Conservation (phyloP, 352 stramenopile genomes). For the Globisporangium alternatum region DNA sequence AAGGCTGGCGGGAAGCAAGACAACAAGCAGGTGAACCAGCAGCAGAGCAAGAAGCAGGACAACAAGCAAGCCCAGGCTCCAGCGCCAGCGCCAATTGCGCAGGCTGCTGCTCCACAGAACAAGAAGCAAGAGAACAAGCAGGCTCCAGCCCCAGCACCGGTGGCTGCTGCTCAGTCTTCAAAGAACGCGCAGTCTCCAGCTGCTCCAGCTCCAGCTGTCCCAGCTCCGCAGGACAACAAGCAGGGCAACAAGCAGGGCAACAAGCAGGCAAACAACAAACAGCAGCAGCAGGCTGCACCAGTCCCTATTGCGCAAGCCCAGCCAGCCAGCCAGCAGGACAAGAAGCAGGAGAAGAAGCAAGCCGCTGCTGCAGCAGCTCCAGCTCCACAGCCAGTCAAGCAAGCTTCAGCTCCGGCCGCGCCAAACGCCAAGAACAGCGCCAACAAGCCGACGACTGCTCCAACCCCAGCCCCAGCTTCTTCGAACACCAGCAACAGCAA, state of each 20-base stretch:
- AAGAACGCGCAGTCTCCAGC: not conserved
- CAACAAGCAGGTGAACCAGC: not conserved
- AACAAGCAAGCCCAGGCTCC: constrained; percentile 6
- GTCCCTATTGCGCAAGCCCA: not conserved
- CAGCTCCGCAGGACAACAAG: not conserved
- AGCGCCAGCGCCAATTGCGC: too few species aligned
- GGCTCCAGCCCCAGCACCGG: not conserved
- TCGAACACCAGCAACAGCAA: too few species aligned
- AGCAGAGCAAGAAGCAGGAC: constrained; percentile 6
- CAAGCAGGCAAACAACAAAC: not conserved
- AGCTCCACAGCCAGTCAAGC: too few species aligned
- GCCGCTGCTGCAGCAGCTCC: too few species aligned
- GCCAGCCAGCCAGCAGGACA: not conserved
- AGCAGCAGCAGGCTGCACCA: not conserved
- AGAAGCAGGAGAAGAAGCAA: constrained; percentile 6
- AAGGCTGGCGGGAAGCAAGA: not conserved
- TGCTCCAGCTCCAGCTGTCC: not conserved
- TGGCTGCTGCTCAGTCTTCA: too few species aligned
- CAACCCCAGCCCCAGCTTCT: not conserved
- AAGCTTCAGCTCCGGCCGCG: too few species aligned
- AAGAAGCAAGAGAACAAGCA: too few species aligned
- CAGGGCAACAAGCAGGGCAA: not conserved
- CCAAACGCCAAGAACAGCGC: too few species aligned
- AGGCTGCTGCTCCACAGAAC: too few species aligned
- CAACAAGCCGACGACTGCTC: too few species aligned